These are phyloP conservation scores for Macrophomina phaseolina DNA, from an alignment of 2,329 filamentous ascomycete species.

Conservation along the genomic window DNA sequence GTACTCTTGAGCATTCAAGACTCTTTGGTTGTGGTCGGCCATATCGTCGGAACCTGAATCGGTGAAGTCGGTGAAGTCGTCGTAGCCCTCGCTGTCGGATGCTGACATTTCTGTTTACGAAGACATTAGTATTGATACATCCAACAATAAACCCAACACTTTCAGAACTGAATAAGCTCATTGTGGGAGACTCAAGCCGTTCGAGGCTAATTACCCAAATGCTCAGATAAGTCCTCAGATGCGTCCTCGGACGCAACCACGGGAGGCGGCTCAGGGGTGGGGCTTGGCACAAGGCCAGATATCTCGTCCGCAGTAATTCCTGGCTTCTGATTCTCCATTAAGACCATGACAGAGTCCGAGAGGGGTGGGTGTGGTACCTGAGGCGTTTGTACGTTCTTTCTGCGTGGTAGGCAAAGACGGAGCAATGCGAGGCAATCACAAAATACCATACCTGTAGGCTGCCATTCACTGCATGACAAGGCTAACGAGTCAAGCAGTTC, in stretches of 20 bases:
- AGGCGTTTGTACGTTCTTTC: not conserved
- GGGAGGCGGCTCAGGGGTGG: too few relatives aligned
- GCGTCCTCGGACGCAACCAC: too few relatives aligned
- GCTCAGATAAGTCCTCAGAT: too few relatives aligned
- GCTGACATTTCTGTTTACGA: too few relatives aligned
- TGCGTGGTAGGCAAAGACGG: not conserved
- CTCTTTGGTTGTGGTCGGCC: not conserved
- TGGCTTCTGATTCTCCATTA: not conserved
- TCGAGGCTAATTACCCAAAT: too few relatives aligned
- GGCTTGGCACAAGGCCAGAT: too few relatives aligned
- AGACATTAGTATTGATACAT: too few relatives aligned
- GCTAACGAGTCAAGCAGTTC: not conserved
- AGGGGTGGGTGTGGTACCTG: not conserved
- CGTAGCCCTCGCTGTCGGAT: not conserved
- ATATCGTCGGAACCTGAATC: not conserved
- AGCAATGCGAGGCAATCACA: not conserved
- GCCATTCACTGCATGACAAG: not conserved
- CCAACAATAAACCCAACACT: too few relatives aligned
- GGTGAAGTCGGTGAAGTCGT: not conserved
- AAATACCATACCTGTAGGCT: not conserved
- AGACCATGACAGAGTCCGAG: not conserved
- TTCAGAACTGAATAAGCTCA: too few relatives aligned
- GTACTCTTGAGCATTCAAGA: not conserved
- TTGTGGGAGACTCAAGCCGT: too few relatives aligned
- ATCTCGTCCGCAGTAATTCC: not conserved